Conservation (phyloP, 2,329 filamentous ascomycete genomes). For the Diaporthe ampelina region DNA sequence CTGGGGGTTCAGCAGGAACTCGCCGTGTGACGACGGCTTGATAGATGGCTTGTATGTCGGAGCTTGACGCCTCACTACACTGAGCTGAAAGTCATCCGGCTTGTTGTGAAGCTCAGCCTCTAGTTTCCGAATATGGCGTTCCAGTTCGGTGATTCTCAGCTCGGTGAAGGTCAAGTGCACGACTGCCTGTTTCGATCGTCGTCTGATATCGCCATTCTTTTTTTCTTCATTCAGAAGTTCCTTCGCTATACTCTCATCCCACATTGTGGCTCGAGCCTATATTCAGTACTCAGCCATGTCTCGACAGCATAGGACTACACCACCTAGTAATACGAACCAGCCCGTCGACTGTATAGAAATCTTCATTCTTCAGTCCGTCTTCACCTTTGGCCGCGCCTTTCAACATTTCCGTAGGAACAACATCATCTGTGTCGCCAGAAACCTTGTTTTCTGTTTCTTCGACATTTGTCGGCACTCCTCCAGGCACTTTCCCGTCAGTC, state of each 20-base stretch:
- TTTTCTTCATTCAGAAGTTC: not conserved
- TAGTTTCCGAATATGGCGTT: not conserved
- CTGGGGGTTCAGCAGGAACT: not conserved
- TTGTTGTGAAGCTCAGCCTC: not conserved
- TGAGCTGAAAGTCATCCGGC: not conserved
- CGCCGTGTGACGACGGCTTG: not conserved
- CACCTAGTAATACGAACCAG: not conserved
- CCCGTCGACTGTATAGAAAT: rapidly evolving
- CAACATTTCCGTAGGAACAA: not conserved
- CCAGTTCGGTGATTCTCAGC: not conserved
- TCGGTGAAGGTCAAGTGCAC: not conserved
- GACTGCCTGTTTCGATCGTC: conserved; percentile 5
- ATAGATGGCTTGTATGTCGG: not conserved
- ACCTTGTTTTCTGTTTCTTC: not conserved
- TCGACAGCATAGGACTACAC: no score
- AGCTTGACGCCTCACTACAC: not conserved
- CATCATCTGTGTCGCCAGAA: not conserved
- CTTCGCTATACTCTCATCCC: rapidly evolving
- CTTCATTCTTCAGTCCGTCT: not conserved
- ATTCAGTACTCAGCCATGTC: not conserved
- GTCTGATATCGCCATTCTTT: not conserved
- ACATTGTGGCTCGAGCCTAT: not conserved
- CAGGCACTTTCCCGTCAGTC: not conserved
- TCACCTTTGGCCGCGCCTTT: not conserved
- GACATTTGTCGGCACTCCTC: not conserved